Conservation (phyloP, 2,329 filamentous ascomycete genomes). For the Penicillium sp. region DNA sequence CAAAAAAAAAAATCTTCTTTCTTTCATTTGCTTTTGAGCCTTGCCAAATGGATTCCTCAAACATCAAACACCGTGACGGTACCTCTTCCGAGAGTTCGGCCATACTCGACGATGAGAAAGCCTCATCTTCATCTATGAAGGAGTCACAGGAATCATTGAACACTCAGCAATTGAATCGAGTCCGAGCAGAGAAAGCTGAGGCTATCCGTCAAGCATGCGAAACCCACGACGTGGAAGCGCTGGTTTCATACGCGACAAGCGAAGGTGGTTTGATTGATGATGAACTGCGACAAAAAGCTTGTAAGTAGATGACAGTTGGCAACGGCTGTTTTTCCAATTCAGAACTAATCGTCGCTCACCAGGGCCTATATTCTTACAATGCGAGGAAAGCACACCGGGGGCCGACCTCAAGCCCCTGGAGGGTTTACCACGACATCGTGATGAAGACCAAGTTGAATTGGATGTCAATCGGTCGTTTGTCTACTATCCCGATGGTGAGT, state of each 20-base stretch:
- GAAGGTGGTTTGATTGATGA: constrained; percentile 71
- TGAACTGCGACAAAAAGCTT: constrained; percentile 71
- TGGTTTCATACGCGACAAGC: constrained; percentile 64
- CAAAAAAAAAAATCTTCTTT: no score
- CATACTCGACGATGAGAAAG: constrained; percentile 7
- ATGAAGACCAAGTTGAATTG: constrained; percentile 88
- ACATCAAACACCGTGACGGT: not conserved
- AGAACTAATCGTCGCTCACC: constrained; percentile 14
- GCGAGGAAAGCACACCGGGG: constrained; percentile 24
- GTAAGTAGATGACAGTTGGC: constrained; percentile 58
- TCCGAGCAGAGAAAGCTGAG: constrained; percentile 44
- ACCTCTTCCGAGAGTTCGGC: not conserved
- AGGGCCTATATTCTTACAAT: constrained; percentile 58
- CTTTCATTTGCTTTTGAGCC: not conserved
- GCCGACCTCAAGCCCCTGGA: constrained; percentile 54
- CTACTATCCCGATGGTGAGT: constrained; percentile 83
- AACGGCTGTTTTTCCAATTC: constrained; percentile 1
- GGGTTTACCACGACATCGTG: constrained; percentile 72
- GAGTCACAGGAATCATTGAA: constrained; percentile 3
- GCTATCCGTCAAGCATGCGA: constrained; percentile 65
- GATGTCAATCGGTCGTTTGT: constrained; percentile 97
- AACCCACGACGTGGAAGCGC: constrained; percentile 58
- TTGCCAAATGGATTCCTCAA: constrained; percentile 8
- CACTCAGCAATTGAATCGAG: constrained; percentile 4
- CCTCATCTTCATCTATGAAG: not conserved